A percentile compares a stretch with the other conserved stretches of the same genome.
These are phyloP conservation scores for Zymoseptoria passerinii DNA, from an alignment of 2,329 filamentous ascomycete genomes.

Conservation along the genomic window DNA sequence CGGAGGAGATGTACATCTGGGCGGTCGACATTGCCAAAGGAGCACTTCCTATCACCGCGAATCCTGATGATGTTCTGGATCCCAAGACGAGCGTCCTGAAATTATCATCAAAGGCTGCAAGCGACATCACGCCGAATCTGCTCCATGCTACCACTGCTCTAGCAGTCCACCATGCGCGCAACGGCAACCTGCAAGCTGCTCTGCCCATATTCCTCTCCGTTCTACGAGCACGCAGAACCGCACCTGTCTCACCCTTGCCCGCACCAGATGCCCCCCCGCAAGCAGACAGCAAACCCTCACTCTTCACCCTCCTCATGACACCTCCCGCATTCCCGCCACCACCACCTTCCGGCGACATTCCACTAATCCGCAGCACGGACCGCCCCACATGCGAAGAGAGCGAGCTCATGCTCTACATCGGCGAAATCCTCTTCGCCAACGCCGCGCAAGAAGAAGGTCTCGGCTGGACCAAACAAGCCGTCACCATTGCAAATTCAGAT, in stretches of 20 bases:
- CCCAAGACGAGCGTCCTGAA: conserved; percentile 49
- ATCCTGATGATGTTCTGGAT: conserved; percentile 46
- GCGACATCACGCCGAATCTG: conserved; percentile 54
- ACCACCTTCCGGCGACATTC: conserved; percentile 59
- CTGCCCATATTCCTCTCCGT: conserved; percentile 80
- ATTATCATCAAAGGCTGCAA: conserved; percentile 47
- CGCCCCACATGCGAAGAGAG: conserved; percentile 67
- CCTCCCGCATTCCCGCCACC: conserved; percentile 55
- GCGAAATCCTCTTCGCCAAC: conserved; percentile 76
- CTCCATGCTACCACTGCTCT: conserved; percentile 67
- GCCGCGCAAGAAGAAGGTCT: conserved; percentile 52
- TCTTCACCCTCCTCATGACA: conserved; percentile 26
- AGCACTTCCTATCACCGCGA: conserved; percentile 34
- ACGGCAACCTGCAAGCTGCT: conserved; percentile 57
- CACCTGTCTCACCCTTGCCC: conserved; percentile 40
- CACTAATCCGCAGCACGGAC: conserved; percentile 54
- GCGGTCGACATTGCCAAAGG: conserved; percentile 65
- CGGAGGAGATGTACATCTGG: conserved; percentile 65
- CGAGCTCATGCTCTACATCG: conserved; percentile 79
- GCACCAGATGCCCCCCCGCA: conserved; percentile 27
- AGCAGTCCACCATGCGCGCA: conserved; percentile 67
- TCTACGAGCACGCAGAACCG: conserved; percentile 62
- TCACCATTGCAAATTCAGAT: conserved; percentile 62
- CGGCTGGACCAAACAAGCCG: conserved; percentile 82
- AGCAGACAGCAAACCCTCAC: not conserved